Base-by-base conservation (phyloP, 176 grass and related monocot species). In the Saccharum officinarum region DNA sequence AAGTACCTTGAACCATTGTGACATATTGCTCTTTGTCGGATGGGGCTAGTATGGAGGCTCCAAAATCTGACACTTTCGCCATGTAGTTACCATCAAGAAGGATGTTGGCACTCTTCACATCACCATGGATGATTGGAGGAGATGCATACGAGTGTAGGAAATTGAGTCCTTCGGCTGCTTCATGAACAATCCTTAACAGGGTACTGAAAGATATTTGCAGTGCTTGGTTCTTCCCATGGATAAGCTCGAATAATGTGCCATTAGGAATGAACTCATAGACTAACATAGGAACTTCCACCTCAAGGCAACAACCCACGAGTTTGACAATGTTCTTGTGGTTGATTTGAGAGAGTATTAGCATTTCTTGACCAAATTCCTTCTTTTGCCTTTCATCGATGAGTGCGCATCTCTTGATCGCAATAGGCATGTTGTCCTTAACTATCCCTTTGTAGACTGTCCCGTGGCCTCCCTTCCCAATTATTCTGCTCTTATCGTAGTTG, bases 391-490 rank as follows among this genome's bases (percentile, higher is more conserved):
- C 86, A 0, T 77, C 54, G 5, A 78, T 61, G 1, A 83, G 2
- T 1, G 54, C 52, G 23, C 86, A 83, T 33, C 80, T 47, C 36
- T 88, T 88, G 2, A 88, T 54, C 1, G 86, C 80, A 57, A 84
- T 45, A 0, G 0, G 0, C 25, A 78, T 5, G 7, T 71, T 84
- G 14, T 36, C 57, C 42, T 78, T 83, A 3, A 71, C 17, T 33
- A 38, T 71, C 4, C 89, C 89, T 80, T 84, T 87, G 16, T 87
- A 91, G 4, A 91, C 89, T 0, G 63, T 82, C 0, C 86, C 90
- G 3, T 89, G 84, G 0, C 91, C 87, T 73, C 91, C 91, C 44
- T 83, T 72, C 3, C 86, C 87, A n/a, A 92, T 36, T 36, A 92
- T 47, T 65, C 34, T 72, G 7, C 41, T 79, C 45, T 30, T 89